Percentiles rank a stretch among this genome's conserved stretches.
These are phyloP conservation scores for Aspergillus baeticus DNA, from an alignment of 495 filamentous ascomycete species.

Conservation along the genomic window DNA sequence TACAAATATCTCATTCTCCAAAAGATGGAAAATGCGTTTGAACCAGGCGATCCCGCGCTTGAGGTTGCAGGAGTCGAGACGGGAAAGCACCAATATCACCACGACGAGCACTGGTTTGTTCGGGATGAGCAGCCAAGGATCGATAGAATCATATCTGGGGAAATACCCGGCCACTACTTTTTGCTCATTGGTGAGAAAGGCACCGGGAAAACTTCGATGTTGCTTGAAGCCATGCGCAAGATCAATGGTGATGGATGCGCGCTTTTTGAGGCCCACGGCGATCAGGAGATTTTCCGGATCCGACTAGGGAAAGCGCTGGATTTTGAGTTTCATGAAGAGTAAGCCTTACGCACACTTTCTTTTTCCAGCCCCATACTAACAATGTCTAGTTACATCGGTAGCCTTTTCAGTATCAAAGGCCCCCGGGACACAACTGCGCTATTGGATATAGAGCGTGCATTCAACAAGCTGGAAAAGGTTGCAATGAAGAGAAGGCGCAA, in stretches of 20 bases:
- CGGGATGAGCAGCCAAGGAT: conserved; percentile 78
- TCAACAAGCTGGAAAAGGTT: conserved; percentile 98
- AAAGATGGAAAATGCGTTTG: conserved; percentile 94
- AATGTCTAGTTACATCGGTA: conserved; percentile 75
- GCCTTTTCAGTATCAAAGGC: conserved; percentile 89
- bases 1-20: conserved; percentile 87
- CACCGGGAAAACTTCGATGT: conserved; percentile 93
- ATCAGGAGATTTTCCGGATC: conserved; percentile 92
- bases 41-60: conserved; percentile 86
- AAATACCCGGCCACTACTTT: conserved; percentile 76
- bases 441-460: conserved; percentile 90
- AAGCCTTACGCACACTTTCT: conserved; percentile 12
- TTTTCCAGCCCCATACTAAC: conserved; percentile 15
- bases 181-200: conserved; percentile 96
- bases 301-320: conserved; percentile 90
- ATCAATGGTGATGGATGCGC: conserved; percentile 80
- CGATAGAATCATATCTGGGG: conserved; percentile 73
- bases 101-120: conserved; percentile 76
- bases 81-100: conserved; percentile 46
- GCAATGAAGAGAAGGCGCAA: conserved; percentile 64
- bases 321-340: conserved; percentile 80
- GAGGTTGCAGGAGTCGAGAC: conserved; percentile 77
- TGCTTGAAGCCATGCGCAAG: conserved; percentile 90
- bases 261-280: conserved; percentile 94
- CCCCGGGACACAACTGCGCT: conserved; percentile 88